phyloP scores from a whole-genome alignment of 441 rosid species.

The Populus trichocarpa region DNA sequence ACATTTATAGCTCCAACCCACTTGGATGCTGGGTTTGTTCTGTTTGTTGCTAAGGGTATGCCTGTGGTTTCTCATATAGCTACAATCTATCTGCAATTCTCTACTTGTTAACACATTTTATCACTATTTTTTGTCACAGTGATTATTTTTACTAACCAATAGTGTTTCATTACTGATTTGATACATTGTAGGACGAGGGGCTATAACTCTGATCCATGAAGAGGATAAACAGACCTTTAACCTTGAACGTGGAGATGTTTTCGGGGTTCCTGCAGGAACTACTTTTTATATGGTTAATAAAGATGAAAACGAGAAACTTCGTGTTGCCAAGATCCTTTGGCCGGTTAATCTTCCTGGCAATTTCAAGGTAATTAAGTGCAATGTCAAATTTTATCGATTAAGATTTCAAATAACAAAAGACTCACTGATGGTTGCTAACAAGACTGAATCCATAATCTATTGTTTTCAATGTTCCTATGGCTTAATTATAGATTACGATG shows the following conservation, averaged over 20 bases:
- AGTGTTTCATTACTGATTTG: neutral
- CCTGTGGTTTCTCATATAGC: neutral
- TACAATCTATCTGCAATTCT: too few relatives aligned
- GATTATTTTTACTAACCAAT: neutral
- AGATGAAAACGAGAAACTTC: constrained; percentile 40
- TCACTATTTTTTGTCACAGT: neutral
- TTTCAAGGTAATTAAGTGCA: constrained; percentile 17
- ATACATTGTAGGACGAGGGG: constrained; percentile 37
- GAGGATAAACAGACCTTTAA: constrained; percentile 32
- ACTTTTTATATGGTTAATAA: constrained; percentile 35
- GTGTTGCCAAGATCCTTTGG: constrained; percentile 24
- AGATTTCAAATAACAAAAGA: too few relatives aligned
- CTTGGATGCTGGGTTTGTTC: constrained; percentile 39
- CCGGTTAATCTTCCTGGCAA: constrained; percentile 41
- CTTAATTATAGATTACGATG: neutral
- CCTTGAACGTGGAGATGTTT: constrained; percentile 36
- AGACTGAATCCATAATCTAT: too few relatives aligned
- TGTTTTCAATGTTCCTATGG: too few relatives aligned
- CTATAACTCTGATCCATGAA: constrained; percentile 23
- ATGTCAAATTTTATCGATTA: neutral
- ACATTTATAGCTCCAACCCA: constrained; percentile 36
- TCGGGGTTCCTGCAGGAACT: constrained; percentile 39
- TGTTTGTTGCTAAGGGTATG: constrained; percentile 39
- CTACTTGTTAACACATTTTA: neutral
- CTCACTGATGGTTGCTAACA: too few relatives aligned